Conservation (phyloP, 495 filamentous ascomycete species). For the Alectoria sarmentosa region DNA sequence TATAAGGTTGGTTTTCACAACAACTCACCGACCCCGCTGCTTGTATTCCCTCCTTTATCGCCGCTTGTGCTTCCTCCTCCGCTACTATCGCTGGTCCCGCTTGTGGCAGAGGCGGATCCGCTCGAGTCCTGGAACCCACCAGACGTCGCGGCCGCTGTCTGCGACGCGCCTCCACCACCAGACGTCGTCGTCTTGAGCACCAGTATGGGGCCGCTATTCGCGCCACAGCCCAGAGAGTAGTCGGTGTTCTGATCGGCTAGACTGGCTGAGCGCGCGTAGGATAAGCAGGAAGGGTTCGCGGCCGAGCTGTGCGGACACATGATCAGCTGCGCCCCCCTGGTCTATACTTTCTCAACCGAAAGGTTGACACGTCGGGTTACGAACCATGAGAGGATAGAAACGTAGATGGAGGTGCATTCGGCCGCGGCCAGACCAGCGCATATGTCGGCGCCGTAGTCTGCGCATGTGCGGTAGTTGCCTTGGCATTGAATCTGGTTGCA, state of each 20-base stretch:
- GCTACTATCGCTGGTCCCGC: no score
- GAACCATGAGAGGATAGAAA: conserved; percentile 9
- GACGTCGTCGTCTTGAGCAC: not conserved
- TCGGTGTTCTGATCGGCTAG: not conserved
- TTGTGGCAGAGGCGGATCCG: no score
- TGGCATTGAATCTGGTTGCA: not conserved
- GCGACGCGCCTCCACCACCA: not conserved
- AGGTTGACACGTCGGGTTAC: no score
- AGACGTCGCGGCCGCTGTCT: not conserved
- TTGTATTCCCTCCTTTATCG: no score
- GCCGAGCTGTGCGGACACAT: not conserved
- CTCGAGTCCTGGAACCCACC: no score
- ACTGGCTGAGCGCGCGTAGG: conserved; percentile 5
- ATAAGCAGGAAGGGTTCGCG: conserved; percentile 1
- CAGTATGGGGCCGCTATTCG: not conserved
- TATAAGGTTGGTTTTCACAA: no score
- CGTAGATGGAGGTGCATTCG: conserved; percentile 6
- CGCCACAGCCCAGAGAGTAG: conserved; percentile 3
- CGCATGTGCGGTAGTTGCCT: conserved; percentile 3
- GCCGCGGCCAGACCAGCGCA: not conserved
- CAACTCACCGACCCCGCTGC: no score
- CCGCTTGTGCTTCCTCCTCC: no score
- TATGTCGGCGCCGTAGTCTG: conserved; percentile 1
- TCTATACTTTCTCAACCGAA: not conserved
- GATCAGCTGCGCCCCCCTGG: not conserved